Evolutionary conservation across 805 yeast species (phyloP).

Genomic region (Grigorovia humatica): DNA sequence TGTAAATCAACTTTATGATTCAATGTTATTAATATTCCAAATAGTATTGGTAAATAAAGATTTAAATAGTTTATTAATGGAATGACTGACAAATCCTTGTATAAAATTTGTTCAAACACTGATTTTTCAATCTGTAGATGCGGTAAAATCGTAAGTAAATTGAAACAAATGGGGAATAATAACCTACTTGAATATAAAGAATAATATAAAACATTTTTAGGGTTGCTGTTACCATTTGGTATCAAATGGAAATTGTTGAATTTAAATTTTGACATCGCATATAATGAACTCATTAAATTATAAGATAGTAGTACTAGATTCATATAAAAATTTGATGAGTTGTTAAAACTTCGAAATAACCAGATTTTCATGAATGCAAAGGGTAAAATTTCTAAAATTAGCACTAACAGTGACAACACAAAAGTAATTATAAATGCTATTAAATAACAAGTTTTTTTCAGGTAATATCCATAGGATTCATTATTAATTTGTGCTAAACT

Average conservation of each 20-base stretch:
- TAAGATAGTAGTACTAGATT: conserved; percentile 17
- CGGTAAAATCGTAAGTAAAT: conserved; percentile 23
- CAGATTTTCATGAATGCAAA: conserved; percentile 14
- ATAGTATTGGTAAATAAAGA: conserved; percentile 19
- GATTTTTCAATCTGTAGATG: conserved; percentile 7
- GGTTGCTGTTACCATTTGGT: conserved; percentile 26
- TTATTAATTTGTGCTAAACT: conserved; percentile 17
- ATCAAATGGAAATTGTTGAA: conserved; percentile 26
- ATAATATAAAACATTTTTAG: conserved; percentile 24
- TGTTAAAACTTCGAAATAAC: conserved; percentile 14
- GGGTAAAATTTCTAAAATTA: conserved; percentile 21
- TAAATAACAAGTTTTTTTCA: conserved; percentile 3
- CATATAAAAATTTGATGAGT: conserved; percentile 10
- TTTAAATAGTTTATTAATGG: conserved; percentile 22
- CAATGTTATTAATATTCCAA: conserved; percentile 18
- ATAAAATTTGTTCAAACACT: conserved; percentile 19
- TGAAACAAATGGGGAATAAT: conserved; percentile 27
- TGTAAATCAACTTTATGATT: conserved; percentile 20
- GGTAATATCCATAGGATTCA: conserved; percentile 2
- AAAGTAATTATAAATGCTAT: conserved; percentile 9
- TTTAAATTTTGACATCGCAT: conserved; percentile 27
- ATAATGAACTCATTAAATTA: conserved; percentile 21
- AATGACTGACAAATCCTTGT: conserved; percentile 20
- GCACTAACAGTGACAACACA: conserved; percentile 12
- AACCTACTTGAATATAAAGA: conserved; percentile 27